Base-by-base conservation (phyloP, 768 basidiomycete species). In the Saitozyma podzolica region DNA sequence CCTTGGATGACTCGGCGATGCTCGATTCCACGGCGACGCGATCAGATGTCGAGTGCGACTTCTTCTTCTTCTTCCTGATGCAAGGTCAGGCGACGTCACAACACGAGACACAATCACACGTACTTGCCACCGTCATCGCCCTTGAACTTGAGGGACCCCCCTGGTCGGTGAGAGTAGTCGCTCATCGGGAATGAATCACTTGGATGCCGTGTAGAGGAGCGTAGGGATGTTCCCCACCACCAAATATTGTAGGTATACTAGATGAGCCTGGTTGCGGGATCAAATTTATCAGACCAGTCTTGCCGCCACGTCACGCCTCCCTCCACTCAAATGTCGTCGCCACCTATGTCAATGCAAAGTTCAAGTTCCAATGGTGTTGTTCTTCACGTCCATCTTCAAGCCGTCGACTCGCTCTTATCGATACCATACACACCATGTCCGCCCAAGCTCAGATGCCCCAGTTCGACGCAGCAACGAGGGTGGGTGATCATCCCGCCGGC, bases 121-220 rank as follows among this genome's bases (percentile, higher is more conserved):
- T 56, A 79, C 78, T 79, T 79, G 8, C 73, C 29, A 29, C 29
- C 72, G 17, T 64, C 67, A n/a, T 66, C 68, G 39, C 78, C 78
- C 52, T 79, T 79, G 64, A 79, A 71, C 63, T 76, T 78, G 17
- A 79, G 63, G n/a, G 72, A 69, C 9, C 78, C 78, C 13, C 78
- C 78, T 19, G 78, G 73, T 9, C 66, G 59, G 56, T 72, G 67
- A 43, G 69, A 70, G 62, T 77, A 75, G 61, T 79, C 78, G 61
- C 77, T 75, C 77, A 78, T 78, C 1, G 10, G 11, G 40, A 42
- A 13, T 56, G 19, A 9, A 16, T 53, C n/a, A 40, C 40, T 48
- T n/a, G 11, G 39, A 45, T n/a, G 45, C 29, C 47, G 29, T n/a
- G 14, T 51, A 19, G 43, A 63, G 54, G 40, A 17, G 40, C 54